Evolutionary conservation across 2,329 filamentous ascomycete genomes (phyloP).

Genomic region (Aureobasidium mangrovei): DNA sequence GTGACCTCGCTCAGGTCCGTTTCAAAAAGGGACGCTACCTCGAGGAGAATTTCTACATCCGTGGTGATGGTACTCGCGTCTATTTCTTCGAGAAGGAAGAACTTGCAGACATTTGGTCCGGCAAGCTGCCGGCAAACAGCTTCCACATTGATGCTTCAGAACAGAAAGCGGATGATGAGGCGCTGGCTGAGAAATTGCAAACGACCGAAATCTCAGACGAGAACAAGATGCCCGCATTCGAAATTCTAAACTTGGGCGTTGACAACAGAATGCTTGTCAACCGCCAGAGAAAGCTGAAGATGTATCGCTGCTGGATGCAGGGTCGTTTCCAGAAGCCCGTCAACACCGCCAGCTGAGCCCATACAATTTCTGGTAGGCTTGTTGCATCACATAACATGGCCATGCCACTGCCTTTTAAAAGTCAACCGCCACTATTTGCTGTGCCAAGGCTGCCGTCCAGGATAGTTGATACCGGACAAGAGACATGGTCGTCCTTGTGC

Average conservation of each 20-base stretch:
- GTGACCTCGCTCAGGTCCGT: constrained; percentile 89
- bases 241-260: constrained; percentile 68
- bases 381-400: too few relatives aligned
- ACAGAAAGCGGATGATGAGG: constrained; percentile 19
- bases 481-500: too few relatives aligned
- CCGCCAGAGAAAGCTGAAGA: constrained; percentile 80
- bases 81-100: constrained; percentile 95
- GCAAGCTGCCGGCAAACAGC: constrained; percentile 26
- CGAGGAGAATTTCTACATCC: constrained; percentile 94
- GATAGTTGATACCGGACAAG: too few relatives aligned
- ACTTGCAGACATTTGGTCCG: constrained; percentile 68
- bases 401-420: too few relatives aligned
- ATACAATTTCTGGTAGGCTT: too few relatives aligned
- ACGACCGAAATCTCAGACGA: constrained; percentile 14
- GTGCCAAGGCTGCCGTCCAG: too few relatives aligned
- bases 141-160: constrained; percentile 19
- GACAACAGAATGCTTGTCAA: constrained; percentile 90
- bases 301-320: constrained; percentile 97
- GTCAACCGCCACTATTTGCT: too few relatives aligned
- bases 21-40: constrained; percentile 94
- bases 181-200: constrained; percentile 16
- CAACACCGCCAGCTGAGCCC: neutral
- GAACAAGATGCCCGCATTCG: constrained; percentile 37
- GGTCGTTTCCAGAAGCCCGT: constrained; percentile 55
- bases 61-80: constrained; percentile 89